Conservation (phyloP, 2,329 filamentous ascomycete species). For the Stagonosporopsis rhizophila region DNA sequence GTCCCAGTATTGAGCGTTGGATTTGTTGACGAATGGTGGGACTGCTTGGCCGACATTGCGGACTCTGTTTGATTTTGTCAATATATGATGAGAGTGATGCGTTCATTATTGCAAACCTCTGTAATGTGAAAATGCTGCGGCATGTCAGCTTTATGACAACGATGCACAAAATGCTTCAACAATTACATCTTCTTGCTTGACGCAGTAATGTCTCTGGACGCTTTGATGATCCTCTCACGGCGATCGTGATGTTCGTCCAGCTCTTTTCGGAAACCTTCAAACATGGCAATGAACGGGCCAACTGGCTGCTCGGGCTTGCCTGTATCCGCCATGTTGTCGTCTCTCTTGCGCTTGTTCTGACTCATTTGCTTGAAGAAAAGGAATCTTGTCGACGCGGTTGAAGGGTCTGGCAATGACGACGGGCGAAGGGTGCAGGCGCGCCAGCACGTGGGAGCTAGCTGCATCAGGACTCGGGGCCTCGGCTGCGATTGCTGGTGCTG, state of each 20-base stretch:
- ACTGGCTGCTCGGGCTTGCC: slow-evolving; percentile 37
- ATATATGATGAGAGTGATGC: not conserved
- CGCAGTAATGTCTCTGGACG: slow-evolving; percentile 89
- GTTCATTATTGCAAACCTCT: slow-evolving; percentile 62
- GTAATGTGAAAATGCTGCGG: slow-evolving; percentile 79
- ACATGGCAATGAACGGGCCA: slow-evolving; percentile 70
- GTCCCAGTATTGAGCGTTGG: slow-evolving; percentile 71
- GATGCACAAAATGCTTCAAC: not conserved
- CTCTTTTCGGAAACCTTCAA: slow-evolving; percentile 83
- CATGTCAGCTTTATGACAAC: slow-evolving; percentile 18
- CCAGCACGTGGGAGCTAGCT: slow-evolving; percentile 31
- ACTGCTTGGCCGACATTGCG: slow-evolving; percentile 66
- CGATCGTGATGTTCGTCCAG: slow-evolving; percentile 95
- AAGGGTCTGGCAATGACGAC: slow-evolving; percentile 16
- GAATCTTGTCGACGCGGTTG: slow-evolving; percentile 11
- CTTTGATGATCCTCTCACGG: slow-evolving; percentile 87
- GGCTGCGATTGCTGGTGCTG: slow-evolving; percentile 17
- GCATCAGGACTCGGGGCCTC: slow-evolving; percentile 28
- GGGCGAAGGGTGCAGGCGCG: slow-evolving; percentile 34
- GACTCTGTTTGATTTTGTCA: slow-evolving; percentile 58
- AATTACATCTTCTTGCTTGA: slow-evolving; percentile 93
- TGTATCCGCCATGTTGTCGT: slow-evolving; percentile 45
- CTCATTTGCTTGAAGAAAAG: slow-evolving; percentile 27
- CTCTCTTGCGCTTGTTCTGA: slow-evolving; percentile 44
- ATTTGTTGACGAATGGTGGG: slow-evolving; percentile 72